Evolutionary conservation across 441 rosid species (phyloP).

Genomic region (Daphne laureola): DNA sequence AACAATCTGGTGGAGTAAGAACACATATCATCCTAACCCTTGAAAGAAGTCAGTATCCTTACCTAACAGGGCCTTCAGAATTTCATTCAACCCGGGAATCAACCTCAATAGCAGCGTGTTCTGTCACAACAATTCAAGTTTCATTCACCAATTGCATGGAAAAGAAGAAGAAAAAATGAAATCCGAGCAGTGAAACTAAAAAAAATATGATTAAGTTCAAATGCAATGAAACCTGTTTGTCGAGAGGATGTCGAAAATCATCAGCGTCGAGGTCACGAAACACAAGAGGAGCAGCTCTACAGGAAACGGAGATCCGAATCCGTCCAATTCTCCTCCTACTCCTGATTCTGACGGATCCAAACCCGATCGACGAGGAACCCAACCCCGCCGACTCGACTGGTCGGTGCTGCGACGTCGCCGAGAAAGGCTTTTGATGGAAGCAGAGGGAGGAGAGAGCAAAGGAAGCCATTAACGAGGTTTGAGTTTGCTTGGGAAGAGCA

Average conservation of each 20-base stretch:
- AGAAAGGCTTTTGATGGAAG: slow-evolving; percentile 19
- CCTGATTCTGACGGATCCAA: slow-evolving; percentile 13
- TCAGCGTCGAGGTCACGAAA: slow-evolving; percentile 90
- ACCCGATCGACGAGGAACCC: slow-evolving; percentile 19
- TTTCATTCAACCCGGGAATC: slow-evolving; percentile 78
- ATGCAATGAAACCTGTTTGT: slow-evolving; percentile 54
- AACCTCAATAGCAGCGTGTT: slow-evolving; percentile 81
- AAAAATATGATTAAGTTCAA: too few relatives aligned
- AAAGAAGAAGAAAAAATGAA: not conserved
- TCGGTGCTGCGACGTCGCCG: slow-evolving; percentile 13
- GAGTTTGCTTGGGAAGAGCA: too few relatives aligned
- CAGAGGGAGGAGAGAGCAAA: slow-evolving; percentile 26
- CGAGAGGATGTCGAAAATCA: slow-evolving; percentile 90
- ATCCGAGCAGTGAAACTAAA: not conserved
- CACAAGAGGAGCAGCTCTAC: slow-evolving; percentile 53
- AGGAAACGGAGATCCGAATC: slow-evolving; percentile 26
- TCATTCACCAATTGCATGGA: not conserved
- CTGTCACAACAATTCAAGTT: too few relatives aligned
- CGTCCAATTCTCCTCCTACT: slow-evolving; percentile 19
- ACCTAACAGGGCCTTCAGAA: slow-evolving; percentile 79
- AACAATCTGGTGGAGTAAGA: too few relatives aligned
- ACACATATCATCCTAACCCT: too few relatives aligned
- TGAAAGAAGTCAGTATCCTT: not conserved
- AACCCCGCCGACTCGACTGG: slow-evolving; percentile 10
- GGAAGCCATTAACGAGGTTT: slow-evolving; percentile 21